These are phyloP conservation scores for Vigna angularis DNA, from an alignment of 306 rosid genomes.

Conservation along the genomic window DNA sequence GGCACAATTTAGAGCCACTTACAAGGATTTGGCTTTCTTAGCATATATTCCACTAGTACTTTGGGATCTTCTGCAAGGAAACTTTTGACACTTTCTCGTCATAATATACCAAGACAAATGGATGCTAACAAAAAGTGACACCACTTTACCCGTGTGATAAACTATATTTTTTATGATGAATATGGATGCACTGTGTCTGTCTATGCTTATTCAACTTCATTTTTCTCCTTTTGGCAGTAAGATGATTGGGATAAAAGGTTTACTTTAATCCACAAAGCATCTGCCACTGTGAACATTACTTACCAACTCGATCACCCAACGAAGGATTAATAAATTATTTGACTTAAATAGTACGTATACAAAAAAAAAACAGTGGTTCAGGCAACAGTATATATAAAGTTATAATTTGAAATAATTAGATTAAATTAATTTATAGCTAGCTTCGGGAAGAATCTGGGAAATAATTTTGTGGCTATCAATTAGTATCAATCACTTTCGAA, in stretches of 20 bases:
- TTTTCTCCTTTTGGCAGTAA: constrained; percentile 45
- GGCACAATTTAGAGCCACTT: constrained; percentile 47
- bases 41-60: constrained; percentile 52
- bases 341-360: background rate
- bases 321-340: no score
- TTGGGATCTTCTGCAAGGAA: constrained; percentile 56
- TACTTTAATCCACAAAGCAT: constrained; percentile 34
- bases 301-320: background rate
- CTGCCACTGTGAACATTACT: constrained; percentile 12
- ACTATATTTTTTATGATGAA: constrained; percentile 16
- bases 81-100: constrained; percentile 57
- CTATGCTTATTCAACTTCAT: constrained; percentile 37
- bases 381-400: background rate
- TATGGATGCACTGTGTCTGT: constrained; percentile 9
- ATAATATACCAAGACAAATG: constrained; percentile 60
- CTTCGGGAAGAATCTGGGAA: constrained; percentile 30
- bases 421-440: constrained; percentile 1
- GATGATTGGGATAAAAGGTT: constrained; percentile 21
- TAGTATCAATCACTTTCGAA: constrained; percentile 31
- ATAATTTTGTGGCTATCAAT: background rate
- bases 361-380: background rate
- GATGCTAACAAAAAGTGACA: constrained; percentile 57
- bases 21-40: constrained; percentile 56
- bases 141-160: constrained; percentile 42
- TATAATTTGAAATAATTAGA: background rate